Conservation (phyloP, 768 basidiomycete genomes). For the Xanthoconium purpureum region DNA sequence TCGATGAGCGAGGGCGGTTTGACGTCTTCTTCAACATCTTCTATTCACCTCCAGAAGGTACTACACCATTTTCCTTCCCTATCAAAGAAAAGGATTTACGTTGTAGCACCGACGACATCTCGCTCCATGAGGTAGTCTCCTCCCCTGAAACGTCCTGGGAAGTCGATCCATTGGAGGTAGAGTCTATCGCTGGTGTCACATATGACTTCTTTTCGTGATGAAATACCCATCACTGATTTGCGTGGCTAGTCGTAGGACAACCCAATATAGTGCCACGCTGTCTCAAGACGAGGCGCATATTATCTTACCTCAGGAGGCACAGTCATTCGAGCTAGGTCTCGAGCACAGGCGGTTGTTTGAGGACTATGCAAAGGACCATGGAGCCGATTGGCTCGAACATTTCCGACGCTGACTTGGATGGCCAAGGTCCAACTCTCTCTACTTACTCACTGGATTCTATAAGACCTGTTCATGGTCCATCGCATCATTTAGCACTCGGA, state of each 20-base stretch:
- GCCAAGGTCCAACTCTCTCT: neutral
- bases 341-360: neutral
- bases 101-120: neutral
- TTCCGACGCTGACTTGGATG: neutral
- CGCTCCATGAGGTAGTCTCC: neutral
- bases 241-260: no score
- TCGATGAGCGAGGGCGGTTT: neutral
- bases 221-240: no score
- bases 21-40: neutral
- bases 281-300: neutral
- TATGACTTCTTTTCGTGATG: no score
- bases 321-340: neutral
- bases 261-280: neutral
- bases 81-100: no score
- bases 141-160: neutral
- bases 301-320: neutral
- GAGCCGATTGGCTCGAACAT: neutral
- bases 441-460: no score
- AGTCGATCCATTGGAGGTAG: neutral
- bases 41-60: no score
- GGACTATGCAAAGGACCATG: neutral
- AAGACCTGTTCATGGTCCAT: no score
- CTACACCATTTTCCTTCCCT: no score
- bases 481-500: no score
- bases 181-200: no score